Conservation (phyloP, 495 filamentous ascomycete genomes). For the Extremus antarcticus region DNA sequence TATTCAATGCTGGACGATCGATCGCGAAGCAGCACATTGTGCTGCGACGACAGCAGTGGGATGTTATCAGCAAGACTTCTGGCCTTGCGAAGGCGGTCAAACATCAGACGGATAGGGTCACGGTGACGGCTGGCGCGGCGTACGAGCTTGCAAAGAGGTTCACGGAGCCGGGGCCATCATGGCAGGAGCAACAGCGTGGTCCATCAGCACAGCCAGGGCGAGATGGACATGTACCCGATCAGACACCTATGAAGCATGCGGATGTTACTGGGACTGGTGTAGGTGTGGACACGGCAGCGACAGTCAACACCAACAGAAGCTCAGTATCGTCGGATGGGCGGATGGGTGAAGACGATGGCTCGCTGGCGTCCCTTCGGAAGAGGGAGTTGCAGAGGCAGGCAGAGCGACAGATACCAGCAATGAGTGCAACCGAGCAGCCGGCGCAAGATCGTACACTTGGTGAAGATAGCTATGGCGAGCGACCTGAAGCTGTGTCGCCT, state of each 20-base stretch:
- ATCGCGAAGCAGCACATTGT: conserved; percentile 71
- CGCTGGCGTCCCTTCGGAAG: conserved; percentile 4
- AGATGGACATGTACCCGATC: not conserved
- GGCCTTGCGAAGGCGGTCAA: conserved; percentile 59
- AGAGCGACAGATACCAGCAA: conserved; percentile 46
- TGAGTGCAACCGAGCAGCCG: conserved; percentile 30
- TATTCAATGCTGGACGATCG: conserved; percentile 64
- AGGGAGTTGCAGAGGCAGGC: conserved; percentile 38
- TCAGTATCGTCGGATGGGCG: no score
- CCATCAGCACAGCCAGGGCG: not conserved
- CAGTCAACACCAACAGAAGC: no score
- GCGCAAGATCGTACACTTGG: conserved; percentile 17
- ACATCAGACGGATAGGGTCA: conserved; percentile 50
- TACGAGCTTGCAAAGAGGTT: conserved; percentile 47
- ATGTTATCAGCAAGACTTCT: conserved; percentile 67
- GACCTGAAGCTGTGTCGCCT: conserved; percentile 35
- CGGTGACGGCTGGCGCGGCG: conserved; percentile 53
- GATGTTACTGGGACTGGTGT: not conserved
- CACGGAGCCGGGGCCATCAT: conserved; percentile 35
- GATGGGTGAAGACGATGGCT: conserved; percentile 5
- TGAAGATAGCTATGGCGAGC: conserved; percentile 50
- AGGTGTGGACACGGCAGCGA: not conserved
- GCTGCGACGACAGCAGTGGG: conserved; percentile 64
- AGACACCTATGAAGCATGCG: not conserved
- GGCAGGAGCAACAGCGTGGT: not conserved